Conservation (phyloP, 768 basidiomycete genomes). For the Roridomyces roridus region DNA sequence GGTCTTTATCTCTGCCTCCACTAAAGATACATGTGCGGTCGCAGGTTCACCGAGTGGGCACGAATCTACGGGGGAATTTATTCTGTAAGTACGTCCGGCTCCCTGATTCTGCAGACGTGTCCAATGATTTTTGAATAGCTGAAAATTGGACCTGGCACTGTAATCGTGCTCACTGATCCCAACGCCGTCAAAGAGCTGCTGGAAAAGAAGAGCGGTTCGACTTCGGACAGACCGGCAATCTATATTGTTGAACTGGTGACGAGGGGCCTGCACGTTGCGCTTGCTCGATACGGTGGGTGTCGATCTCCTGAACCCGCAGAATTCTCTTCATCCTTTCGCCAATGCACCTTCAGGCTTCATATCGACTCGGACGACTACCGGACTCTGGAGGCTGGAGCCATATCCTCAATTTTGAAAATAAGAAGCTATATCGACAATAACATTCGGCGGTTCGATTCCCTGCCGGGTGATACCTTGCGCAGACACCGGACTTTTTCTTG, state of each 20-base stretch:
- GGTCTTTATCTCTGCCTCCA: too few relatives aligned
- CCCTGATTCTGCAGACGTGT: too few relatives aligned
- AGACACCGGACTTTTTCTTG: too few relatives aligned
- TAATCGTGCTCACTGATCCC: conserved; percentile 30
- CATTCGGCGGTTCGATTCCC: too few relatives aligned
- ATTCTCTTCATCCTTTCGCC: too few relatives aligned
- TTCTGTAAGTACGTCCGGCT: conserved; percentile 25
- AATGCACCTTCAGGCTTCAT: too few relatives aligned
- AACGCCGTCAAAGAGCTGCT: conserved; percentile 33
- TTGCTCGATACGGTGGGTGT: conserved; percentile 24
- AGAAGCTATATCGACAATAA: too few relatives aligned
- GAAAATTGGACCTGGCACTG: conserved; percentile 28
- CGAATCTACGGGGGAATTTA: conserved; percentile 33
- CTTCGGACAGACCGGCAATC: conserved; percentile 31
- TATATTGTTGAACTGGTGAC: conserved; percentile 28
- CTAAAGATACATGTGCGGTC: too few relatives aligned
- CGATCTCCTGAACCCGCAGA: neutral
- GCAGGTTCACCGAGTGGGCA: conserved; percentile 36
- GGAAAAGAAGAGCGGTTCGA: conserved; percentile 31
- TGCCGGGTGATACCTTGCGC: too few relatives aligned
- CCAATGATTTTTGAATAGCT: neutral
- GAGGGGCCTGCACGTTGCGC: conserved; percentile 23
- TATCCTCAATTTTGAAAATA: too few relatives aligned
- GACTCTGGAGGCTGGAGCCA: too few relatives aligned
- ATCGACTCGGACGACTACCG: too few relatives aligned